These are phyloP conservation scores for Phoma herbarum DNA, from an alignment of 2,329 filamentous ascomycete species.

Conservation along the genomic window DNA sequence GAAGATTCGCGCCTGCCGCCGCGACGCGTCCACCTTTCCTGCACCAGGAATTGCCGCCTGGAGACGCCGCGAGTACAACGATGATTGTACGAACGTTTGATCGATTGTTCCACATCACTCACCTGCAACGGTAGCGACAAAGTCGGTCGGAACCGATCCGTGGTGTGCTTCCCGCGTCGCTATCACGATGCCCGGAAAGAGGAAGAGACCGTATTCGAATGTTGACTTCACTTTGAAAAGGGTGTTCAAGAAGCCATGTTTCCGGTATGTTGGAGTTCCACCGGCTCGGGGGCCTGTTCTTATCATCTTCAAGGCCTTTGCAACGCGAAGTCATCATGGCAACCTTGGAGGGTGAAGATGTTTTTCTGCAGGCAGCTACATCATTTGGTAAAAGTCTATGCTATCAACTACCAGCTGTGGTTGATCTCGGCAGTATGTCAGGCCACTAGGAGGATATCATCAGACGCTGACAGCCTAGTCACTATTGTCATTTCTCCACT, in stretches of 20 bases:
- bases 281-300: neutral
- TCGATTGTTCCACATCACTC: neutral
- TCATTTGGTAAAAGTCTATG: slow-evolving; percentile 94
- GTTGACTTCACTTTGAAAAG: slow-evolving; percentile 77
- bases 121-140: neutral
- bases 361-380: slow-evolving; percentile 90
- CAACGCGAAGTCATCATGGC: slow-evolving; percentile 89
- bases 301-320: slow-evolving; percentile 68
- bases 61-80: neutral
- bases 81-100: slow-evolving; percentile 4
- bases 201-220: slow-evolving; percentile 57
- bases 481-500: slow-evolving; percentile 91
- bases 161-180: no score
- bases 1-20: slow-evolving; percentile 17
- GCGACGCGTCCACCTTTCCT: slow-evolving; percentile 23
- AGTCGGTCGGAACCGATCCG: no score
- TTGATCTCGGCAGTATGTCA: slow-evolving; percentile 80
- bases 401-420: slow-evolving; percentile 89
- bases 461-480: slow-evolving; percentile 60
- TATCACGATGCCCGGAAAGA: slow-evolving; percentile 43
- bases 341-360: slow-evolving; percentile 83
- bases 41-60: slow-evolving; percentile 4
- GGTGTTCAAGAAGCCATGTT: slow-evolving; percentile 77
- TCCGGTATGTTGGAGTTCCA: slow-evolving; percentile 64
- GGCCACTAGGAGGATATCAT: no score